These are phyloP conservation scores for Phytophthora gonapodyides DNA, from an alignment of 352 stramenopile genomes.

Conservation along the genomic window DNA sequence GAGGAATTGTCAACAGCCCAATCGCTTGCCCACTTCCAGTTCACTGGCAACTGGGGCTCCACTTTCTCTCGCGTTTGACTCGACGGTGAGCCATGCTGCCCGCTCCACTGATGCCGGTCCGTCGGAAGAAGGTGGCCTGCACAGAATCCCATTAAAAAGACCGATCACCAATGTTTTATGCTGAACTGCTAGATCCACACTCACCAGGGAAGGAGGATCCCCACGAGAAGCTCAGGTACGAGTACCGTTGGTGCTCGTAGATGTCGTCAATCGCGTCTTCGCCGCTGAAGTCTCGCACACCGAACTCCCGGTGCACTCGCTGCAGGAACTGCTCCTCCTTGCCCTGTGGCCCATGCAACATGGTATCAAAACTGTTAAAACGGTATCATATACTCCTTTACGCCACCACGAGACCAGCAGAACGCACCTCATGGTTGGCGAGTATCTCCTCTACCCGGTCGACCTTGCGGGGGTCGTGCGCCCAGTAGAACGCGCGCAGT, in stretches of 20 bases:
- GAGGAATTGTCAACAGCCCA: conserved; percentile 63
- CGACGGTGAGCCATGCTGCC: conserved; percentile 58
- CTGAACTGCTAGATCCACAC: neutral
- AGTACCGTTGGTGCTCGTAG: conserved; percentile 86
- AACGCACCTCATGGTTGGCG: conserved; percentile 39
- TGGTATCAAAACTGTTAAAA: neutral
- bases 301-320: conserved; percentile 62
- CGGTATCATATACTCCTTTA: neutral
- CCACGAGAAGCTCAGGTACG: conserved; percentile 78
- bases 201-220: conserved; percentile 63
- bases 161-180: neutral
- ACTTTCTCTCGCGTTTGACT: conserved; percentile 61
- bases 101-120: conserved; percentile 66
- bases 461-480: conserved; percentile 71
- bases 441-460: conserved; percentile 67
- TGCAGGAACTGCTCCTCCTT: conserved; percentile 66
- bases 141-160: neutral
- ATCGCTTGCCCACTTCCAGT: conserved; percentile 67
- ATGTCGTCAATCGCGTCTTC: conserved; percentile 73
- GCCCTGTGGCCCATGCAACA: conserved; percentile 29
- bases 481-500: conserved; percentile 73
- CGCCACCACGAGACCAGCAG: neutral
- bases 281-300: conserved; percentile 70
- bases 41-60: conserved; percentile 65
- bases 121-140: conserved; percentile 69